A percentile compares a stretch with the other conserved stretches of the same genome.
Evolutionary conservation across 2,329 filamentous ascomycete species (phyloP).

Genomic region (Apiospora phragmitis): DNA sequence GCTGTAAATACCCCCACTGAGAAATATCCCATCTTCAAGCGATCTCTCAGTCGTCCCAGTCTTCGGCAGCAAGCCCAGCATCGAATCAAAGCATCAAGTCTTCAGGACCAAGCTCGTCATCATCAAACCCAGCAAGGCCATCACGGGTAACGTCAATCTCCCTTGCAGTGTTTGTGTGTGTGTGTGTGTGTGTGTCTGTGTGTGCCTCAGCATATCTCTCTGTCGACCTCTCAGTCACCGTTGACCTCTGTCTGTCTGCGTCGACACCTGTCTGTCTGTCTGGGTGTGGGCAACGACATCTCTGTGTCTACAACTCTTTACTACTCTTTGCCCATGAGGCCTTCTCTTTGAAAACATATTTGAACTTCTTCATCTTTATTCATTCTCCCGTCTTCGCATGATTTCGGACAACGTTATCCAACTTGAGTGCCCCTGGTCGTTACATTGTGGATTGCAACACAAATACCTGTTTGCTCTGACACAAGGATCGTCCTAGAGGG

Average conservation of each 20-base stretch:
- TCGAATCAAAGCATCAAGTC: too few species aligned
- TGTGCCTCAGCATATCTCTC: not conserved
- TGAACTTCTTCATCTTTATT: not conserved
- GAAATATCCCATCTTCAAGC: too few species aligned
- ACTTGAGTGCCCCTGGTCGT: not conserved
- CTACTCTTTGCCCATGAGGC: not conserved
- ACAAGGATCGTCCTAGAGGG: not conserved
- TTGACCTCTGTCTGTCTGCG: not conserved
- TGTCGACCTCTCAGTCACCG: not conserved
- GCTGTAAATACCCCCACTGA: too few species aligned
- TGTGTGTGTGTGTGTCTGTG: not conserved
- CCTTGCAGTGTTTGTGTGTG: too few species aligned
- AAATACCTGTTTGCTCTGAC: not conserved
- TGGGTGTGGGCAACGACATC: not conserved
- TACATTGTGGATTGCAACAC: not conserved
- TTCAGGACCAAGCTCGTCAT: too few species aligned
- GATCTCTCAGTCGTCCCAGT: too few species aligned
- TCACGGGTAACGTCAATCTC: too few species aligned
- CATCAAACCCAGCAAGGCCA: too few species aligned
- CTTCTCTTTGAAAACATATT: not conserved
- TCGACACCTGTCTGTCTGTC: not conserved
- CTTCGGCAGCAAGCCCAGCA: too few species aligned
- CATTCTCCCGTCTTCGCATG: not conserved
- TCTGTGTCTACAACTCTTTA: not conserved
- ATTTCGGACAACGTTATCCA: not conserved